Evolutionary conservation across 108 stramenopile species (phyloP).

Genomic region (Bacterosira constricta): DNA sequence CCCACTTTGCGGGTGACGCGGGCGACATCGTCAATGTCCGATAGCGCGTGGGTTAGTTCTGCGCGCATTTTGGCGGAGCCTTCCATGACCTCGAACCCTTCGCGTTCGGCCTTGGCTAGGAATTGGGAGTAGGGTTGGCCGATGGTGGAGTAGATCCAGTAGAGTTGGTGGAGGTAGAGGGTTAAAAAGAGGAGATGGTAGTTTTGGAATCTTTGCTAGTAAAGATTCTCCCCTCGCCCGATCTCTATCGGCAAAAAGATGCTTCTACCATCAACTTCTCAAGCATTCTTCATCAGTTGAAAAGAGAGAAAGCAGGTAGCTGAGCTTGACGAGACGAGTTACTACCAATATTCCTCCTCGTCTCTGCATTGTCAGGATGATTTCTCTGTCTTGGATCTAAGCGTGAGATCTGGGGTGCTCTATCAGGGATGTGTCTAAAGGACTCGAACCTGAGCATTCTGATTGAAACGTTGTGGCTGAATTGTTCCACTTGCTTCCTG

Average conservation of each 20-base stretch:
- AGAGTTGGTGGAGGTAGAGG: slow-evolving; percentile 60
- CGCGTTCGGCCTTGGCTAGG: slow-evolving; percentile 87
- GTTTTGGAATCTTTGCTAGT: too few relatives aligned
- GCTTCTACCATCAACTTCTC: too few relatives aligned
- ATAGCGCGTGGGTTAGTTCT: slow-evolving; percentile 76
- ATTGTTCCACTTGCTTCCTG: background rate
- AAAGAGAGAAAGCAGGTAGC: background rate
- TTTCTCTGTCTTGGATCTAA: background rate
- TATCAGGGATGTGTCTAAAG: background rate
- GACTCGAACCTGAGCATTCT: background rate
- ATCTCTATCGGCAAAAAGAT: too few relatives aligned
- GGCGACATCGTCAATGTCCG: slow-evolving; percentile 81
- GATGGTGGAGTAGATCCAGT: slow-evolving; percentile 62
- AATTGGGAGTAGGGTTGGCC: slow-evolving; percentile 76
- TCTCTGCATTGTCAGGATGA: background rate
- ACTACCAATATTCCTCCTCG: background rate
- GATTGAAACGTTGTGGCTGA: background rate
- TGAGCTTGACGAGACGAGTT: background rate
- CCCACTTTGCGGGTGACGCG: slow-evolving; percentile 67
- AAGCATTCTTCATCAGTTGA: background rate
- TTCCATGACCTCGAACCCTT: slow-evolving; percentile 92
- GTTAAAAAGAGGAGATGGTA: slow-evolving; percentile 69
- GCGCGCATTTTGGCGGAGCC: slow-evolving; percentile 80
- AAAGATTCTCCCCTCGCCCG: too few relatives aligned
- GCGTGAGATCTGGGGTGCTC: too few relatives aligned